Evolutionary conservation across 495 filamentous ascomycete species (phyloP).

Genomic region (Trichoderma gamsii): DNA sequence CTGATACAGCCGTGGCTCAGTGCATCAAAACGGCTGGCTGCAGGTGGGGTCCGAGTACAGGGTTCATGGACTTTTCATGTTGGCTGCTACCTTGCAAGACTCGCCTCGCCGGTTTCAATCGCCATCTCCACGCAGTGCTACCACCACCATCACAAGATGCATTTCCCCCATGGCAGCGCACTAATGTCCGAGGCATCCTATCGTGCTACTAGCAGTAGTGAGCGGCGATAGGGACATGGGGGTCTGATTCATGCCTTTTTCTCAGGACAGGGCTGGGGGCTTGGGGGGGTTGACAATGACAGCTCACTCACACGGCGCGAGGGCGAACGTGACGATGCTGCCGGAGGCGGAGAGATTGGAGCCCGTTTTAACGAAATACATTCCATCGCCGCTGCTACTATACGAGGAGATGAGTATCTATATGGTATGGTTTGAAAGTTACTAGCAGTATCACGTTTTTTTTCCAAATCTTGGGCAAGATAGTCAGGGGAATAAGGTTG

Average conservation of each 20-base stretch:
- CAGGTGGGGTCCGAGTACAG: neutral
- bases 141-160: neutral
- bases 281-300: too few relatives aligned
- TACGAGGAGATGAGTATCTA: too few relatives aligned
- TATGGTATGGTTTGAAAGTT: too few relatives aligned
- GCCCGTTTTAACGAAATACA: neutral
- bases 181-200: conserved; percentile 3
- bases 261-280: conserved; percentile 1
- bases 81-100: neutral
- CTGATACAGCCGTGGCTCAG: neutral
- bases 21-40: neutral
- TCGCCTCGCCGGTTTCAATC: conserved; percentile 3
- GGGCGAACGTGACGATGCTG: neutral
- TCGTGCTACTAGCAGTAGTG: neutral
- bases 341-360: neutral
- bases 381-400: neutral
- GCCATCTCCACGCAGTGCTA: neutral
- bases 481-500: too few relatives aligned
- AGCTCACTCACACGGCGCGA: neutral
- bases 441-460: too few relatives aligned
- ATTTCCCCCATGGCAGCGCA: neutral
- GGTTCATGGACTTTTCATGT: neutral
- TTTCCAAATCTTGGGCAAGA: too few relatives aligned
- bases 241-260: neutral
- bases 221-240: neutral